Base-by-base conservation (phyloP, 1,284 basidiomycete genomes). In the Boletus albobrunnescens region DNA sequence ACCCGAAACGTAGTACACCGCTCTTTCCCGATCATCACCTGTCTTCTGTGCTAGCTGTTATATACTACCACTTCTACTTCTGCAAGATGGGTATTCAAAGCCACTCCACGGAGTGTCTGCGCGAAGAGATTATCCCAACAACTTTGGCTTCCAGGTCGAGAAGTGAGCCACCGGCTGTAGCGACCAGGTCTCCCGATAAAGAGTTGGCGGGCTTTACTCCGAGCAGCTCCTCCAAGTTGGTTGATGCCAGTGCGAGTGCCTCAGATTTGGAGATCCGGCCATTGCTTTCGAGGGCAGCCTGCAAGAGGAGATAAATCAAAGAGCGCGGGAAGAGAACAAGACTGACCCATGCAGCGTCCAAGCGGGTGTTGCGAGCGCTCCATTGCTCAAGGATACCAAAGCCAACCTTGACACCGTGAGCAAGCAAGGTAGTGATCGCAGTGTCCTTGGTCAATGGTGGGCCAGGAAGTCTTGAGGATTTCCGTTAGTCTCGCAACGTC, bases 371-470 rank as follows among this genome's bases (percentile, higher is more conserved):
- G n/a, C 78, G 70, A 5, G 81, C 79, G 53, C 74, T 72, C 76
- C 81, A 87, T 35, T 64, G 53, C 37, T 69, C 65, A 14, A 54
- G 39, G 71, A 74, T 44, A 13, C 84, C 85, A 38, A 95, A 64
- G 5, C 82, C 93, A 39, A 94, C 87, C 6, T 76, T 82, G 32
- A 94, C 84, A 35, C 82, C 83, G 40, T 85, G 76, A 12, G 72
- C 67, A 26, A 84, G 66, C 13, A 96, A 74, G 44, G 74, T 75
- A 22, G 76, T 70, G 22, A 91, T 71, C 1, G 82, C 75, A 20
- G 77, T 89, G 36, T 87, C 74, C 46, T 75, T 65, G 9, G 82
- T 80, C 26, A 95, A 67, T 0, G 92, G 93, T 0, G 87, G 87
- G 0, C 91, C 92, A 9, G 87, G 74, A 7, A 86, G 64, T 48